Evolutionary conservation across 2,329 filamentous ascomycete species (phyloP), one percentile per base, ranked within the genome.

Genomic region (Aotearoamyces nothofagi): DNA sequence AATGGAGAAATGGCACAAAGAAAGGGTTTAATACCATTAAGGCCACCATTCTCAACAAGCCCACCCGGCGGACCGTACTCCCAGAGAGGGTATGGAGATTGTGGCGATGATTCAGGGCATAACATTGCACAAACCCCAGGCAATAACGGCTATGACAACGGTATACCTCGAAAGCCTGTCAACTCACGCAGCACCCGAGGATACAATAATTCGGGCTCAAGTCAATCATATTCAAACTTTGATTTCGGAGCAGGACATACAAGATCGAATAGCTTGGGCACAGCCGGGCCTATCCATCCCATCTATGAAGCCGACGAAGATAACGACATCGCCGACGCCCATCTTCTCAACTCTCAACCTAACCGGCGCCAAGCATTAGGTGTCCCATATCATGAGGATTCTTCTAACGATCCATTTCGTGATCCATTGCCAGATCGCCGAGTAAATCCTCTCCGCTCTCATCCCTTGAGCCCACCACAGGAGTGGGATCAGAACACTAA

Each of bases 281-380:
- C 46, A 26, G 60, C 63, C 17, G 61, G 62, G 3, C 53, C 58
- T 14, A 76, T 76, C 15, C 69, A 73, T 42, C 66, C 69, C 0
- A 77, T 77, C 25, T 69, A 72, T 9, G 70, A 75, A 33, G 70
- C 74, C 36, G 65, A 71, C 28, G 65, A 69, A 33, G 55, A 56
- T 20, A 20, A 8, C n/a, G 19, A 20, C n/a, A 20, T 20, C 7
- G 7, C 19, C n/a, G 19, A n/a, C 7, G 24, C 16, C 3, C 23
- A 26, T 23, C 22, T n/a, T n/a, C n/a, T n/a, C n/a, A n/a, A n/a
- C n/a, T n/a, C n/a, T n/a, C n/a, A n/a, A n/a, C n/a, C n/a, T n/a
- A n/a, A n/a, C n/a, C n/a, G n/a, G n/a, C n/a, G n/a, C n/a, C n/a
- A n/a, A n/a, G n/a, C n/a, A n/a, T n/a, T n/a, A n/a, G n/a, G n/a